Evolutionary conservation across 2,329 filamentous ascomycete genomes (phyloP), one percentile per base, ranked within the genome.

Genomic region (Nigrospora osmanthi): DNA sequence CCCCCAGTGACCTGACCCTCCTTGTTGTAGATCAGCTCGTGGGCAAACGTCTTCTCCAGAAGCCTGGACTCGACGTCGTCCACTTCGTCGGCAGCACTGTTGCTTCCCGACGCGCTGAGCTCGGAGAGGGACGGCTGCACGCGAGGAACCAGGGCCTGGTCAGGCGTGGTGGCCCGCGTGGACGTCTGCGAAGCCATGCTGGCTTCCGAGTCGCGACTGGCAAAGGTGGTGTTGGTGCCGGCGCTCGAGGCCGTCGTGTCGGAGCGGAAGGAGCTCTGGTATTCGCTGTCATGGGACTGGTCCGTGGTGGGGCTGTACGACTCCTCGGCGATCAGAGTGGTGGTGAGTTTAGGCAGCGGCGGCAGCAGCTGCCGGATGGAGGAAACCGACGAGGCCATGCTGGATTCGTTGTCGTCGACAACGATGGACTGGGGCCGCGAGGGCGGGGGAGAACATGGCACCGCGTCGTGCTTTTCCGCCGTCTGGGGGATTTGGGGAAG

Each of bases 1-100:
- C 93, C 93, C 39, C 93, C 93, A 36, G 87, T 87, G n/a, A 98
- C 84, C 50, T 95, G 87, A 1, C 91, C 90, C 54, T 97, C 91
- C 63, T 94, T 94, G 69, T 94, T 96, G 62, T 87, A 85, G 58
- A 95, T 82, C 40, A 98, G 75, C 60, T 98, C 91, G 58, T 96
- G 87, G 0, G 89, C 88, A 58, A 80, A 96, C 0, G 90, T 95
- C 66, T 86, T 94, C 60, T 90, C 87, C n/a, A 95, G 71, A n/a
- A 96, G 71, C 56, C 84, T 85, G 5, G 80, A 84, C 61, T 95
- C 91, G 1, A 84, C 80, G 40, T 95, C 89, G 33, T 88, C 83
- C 12, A 77, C 72, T 47, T 91, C 88, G 45, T 94, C 89, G 4
- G 75, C 80, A n/a, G 80, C 69, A 1, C 78, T 75, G 0, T 79